These are phyloP conservation scores for Candida patagonica DNA, from an alignment of 805 yeast species.

Conservation along the genomic window DNA sequence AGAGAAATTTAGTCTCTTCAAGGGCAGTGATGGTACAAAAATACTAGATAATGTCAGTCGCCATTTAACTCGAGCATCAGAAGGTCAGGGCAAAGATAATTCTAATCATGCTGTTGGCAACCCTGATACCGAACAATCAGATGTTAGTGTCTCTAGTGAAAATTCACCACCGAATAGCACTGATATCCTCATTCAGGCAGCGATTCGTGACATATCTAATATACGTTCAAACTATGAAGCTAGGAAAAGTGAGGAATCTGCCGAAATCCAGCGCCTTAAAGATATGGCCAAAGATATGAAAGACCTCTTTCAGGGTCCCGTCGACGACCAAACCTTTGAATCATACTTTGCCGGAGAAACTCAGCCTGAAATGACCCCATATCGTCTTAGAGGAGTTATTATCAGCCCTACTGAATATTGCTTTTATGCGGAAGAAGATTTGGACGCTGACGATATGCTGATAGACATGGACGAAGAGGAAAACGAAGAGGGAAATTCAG, in stretches of 20 bases:
- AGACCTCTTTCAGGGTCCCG: slow-evolving; percentile 9
- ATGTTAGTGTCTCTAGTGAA: too few species aligned
- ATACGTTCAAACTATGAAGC: slow-evolving; percentile 5
- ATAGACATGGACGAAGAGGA: slow-evolving; percentile 11
- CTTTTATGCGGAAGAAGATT: slow-evolving; percentile 4
- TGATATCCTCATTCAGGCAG: too few species aligned
- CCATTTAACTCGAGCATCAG: slow-evolving; percentile 7
- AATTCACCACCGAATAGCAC: too few species aligned
- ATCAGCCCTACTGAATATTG: slow-evolving; percentile 18
- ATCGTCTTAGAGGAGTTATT: slow-evolving; percentile 13
- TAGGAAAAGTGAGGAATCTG: slow-evolving; percentile 4
- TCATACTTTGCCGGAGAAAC: slow-evolving; percentile 10
- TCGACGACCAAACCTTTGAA: not conserved
- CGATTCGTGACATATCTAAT: slow-evolving; percentile 10
- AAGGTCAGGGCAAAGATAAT: not conserved
- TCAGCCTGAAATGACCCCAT: slow-evolving; percentile 13
- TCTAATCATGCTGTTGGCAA: not conserved
- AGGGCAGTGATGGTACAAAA: slow-evolving; percentile 16
- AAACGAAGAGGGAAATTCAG: not conserved
- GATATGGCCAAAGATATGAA: slow-evolving; percentile 1
- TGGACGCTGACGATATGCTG: slow-evolving; percentile 1
- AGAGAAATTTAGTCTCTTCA: slow-evolving; percentile 11
- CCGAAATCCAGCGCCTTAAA: slow-evolving; percentile 4
- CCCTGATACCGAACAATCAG: too few species aligned
- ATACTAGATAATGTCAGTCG: slow-evolving; percentile 10